These are phyloP conservation scores for Phaeosphaeria sp. DNA, from an alignment of 2,329 filamentous ascomycete species.

Conservation along the genomic window DNA sequence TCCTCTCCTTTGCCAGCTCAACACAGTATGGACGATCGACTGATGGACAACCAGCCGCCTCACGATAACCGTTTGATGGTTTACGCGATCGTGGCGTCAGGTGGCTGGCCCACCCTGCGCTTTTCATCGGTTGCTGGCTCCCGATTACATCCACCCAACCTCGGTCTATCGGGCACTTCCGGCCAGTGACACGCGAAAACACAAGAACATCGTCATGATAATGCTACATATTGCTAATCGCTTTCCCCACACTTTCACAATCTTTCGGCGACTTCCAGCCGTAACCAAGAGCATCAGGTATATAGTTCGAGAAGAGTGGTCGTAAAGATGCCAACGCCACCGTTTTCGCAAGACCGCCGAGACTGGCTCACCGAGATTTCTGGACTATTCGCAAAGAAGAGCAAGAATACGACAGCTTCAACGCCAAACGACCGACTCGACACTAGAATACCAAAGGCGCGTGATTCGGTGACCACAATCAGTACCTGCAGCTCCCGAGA, in stretches of 20 bases:
- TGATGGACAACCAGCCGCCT: background rate
- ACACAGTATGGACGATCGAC: background rate
- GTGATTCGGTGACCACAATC: conserved; percentile 9
- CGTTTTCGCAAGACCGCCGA: conserved; percentile 44
- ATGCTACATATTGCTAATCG: conserved; percentile 24
- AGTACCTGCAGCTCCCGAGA: conserved; percentile 19
- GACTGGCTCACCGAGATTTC: conserved; percentile 45
- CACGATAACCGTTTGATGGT: conserved; percentile 11
- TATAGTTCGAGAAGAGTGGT: conserved; percentile 4
- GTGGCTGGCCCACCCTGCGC: background rate
- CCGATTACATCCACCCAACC: conserved; percentile 18
- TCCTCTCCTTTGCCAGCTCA: background rate
- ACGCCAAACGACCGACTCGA: conserved; percentile 11
- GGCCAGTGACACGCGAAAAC: conserved; percentile 70
- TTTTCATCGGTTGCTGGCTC: conserved; percentile 14
- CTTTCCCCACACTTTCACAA: conserved; percentile 13
- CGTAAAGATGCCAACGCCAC: conserved; percentile 42
- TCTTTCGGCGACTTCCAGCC: conserved; percentile 17
- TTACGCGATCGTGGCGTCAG: conserved; percentile 1
- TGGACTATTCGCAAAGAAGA: conserved; percentile 31
- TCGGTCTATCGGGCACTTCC: conserved; percentile 46
- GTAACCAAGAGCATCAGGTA: conserved; percentile 6
- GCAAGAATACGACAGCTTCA: conserved; percentile 14
- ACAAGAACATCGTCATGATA: conserved; percentile 72
- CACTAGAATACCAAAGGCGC: conserved; percentile 8